Base-by-base conservation (phyloP, 169 alveolate species). In the Plasmodium gaboni region DNA sequence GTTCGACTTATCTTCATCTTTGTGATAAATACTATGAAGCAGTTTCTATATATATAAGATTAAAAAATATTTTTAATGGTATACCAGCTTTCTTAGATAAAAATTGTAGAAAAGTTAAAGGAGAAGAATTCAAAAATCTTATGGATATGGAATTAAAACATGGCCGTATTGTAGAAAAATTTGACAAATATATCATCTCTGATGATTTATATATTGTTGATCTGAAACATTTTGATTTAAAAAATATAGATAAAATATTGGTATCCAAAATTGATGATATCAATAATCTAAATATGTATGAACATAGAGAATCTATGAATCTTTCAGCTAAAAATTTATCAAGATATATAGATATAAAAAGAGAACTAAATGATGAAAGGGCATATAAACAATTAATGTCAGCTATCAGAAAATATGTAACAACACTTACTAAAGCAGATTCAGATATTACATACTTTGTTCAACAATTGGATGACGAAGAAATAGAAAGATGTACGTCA, bases 1-100 rank as follows among this genome's bases (percentile, higher is more conserved):
- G 89, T n/a, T n/a, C 50, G 0, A 8, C n/a, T 0, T 12, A 76
- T 50, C 48, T 76, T 50, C 89, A 76, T 10, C 26, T 76, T 15
- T 76, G 89, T 50, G 70, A 63, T 22, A 76, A 48, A n/a, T 76
- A 48, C 48, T 76, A 76, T 64, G 76, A 76, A 50, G 69, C 63
- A 12, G 24, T 44, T 3, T 12, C 6, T 7, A 46, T 76, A 2
- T 76, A 76, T 42, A 46, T 50, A 4, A 46, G 67, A 24, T 5
- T 76, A 15, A 64, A 63, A 48, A 24, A 13, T 0, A 48, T 76
- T 8, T 64, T 63, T 76, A 15, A 63, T 0, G 50, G 51, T 1
- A 0, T 76, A 22, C 2, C 65, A 2, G 22, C 24, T 0, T 22
- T 63, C n/a, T 46, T 64, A 17, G 88, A 61, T n/a, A 26, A 61